These are phyloP conservation scores for Lyophyllum decastes DNA, from an alignment of 768 basidiomycete genomes.

Conservation along the genomic window DNA sequence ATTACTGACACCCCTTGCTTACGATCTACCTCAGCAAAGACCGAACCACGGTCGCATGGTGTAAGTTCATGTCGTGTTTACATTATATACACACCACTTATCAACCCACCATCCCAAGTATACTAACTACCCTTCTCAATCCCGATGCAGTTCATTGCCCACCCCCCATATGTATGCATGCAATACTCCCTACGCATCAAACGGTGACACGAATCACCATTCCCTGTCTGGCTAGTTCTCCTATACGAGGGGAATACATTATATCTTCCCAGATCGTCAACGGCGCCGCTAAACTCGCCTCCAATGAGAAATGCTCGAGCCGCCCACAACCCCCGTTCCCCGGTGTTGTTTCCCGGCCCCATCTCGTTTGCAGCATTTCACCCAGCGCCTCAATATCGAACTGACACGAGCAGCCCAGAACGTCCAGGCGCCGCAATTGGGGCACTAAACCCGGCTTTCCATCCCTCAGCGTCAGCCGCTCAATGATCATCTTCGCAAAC, in stretches of 20 bases:
- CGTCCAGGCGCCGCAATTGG: slow-evolving; percentile 2
- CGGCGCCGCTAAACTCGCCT: not conserved
- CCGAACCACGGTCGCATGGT: too few species aligned
- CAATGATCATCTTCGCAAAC: slow-evolving; percentile 3
- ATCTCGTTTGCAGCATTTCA: slow-evolving; percentile 11
- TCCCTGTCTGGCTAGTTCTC: not conserved
- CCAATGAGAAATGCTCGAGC: slow-evolving; percentile 1
- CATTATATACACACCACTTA: too few species aligned
- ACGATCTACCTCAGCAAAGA: too few species aligned
- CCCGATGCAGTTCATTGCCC: too few species aligned
- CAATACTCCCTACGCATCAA: too few species aligned
- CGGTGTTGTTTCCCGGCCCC: not conserved
- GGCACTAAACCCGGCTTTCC: not conserved
- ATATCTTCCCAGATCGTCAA: not conserved
- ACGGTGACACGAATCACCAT: not conserved
- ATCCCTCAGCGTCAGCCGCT: not conserved
- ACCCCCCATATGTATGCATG: too few species aligned
- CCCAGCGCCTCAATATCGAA: slow-evolving; percentile 6
- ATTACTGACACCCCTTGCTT: too few species aligned
- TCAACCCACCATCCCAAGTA: too few species aligned
- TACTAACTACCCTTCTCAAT: too few species aligned
- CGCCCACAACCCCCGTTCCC: not conserved
- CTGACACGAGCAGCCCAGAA: slow-evolving; percentile 2
- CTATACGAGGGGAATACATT: not conserved
- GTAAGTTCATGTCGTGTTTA: too few species aligned